Evolutionary conservation across 768 basidiomycete species (phyloP).

Genomic region (Myochromella boudieri): DNA sequence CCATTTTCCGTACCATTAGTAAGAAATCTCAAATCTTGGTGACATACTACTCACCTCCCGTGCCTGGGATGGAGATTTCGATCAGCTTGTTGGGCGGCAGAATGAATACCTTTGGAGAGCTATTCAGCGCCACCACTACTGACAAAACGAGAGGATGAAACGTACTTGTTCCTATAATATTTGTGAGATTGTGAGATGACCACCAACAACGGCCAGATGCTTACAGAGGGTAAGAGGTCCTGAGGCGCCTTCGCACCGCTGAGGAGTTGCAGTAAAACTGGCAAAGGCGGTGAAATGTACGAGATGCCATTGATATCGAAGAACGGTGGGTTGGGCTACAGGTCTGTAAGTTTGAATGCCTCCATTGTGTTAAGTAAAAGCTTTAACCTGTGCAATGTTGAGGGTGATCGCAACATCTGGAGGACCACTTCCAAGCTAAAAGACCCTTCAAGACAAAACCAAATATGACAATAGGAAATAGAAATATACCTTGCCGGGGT

Average conservation of each 20-base stretch:
- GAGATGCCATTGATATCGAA: constrained; percentile 30
- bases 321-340: constrained; percentile 15
- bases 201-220: constrained; percentile 19
- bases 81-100: constrained; percentile 45
- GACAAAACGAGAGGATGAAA: neutral
- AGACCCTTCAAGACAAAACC: neutral
- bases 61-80: constrained; percentile 42
- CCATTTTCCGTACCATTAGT: too few species aligned
- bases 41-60: constrained; percentile 8
- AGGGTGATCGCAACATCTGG: constrained; percentile 21
- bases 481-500: constrained; percentile 17
- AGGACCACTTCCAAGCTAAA: constrained; percentile 19
- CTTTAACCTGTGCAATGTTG: constrained; percentile 23
- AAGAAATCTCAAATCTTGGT: neutral
- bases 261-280: constrained; percentile 58
- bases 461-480: neutral
- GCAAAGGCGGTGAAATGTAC: constrained; percentile 39
- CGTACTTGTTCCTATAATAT: neutral
- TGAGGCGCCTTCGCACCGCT: constrained; percentile 39
- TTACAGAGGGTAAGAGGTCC: constrained; percentile 47
- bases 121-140: neutral
- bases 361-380: constrained; percentile 13
- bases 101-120: constrained; percentile 17
- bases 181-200: neutral
- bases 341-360: neutral